Conservation (phyloP, 345 rosid species). For the Melastoma malabathricum region DNA sequence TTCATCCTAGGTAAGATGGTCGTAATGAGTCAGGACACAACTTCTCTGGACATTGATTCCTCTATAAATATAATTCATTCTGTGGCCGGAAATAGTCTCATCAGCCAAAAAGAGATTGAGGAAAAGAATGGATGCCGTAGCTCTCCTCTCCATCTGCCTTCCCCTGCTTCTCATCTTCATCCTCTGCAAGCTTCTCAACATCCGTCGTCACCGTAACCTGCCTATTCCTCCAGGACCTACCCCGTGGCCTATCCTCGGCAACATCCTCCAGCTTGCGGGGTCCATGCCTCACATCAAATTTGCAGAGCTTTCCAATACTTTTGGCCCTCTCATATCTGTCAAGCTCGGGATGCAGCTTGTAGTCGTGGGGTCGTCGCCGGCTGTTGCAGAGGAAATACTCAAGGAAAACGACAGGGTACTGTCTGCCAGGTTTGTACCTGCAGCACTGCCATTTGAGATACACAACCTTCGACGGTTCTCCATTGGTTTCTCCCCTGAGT, state of each 20-base stretch:
- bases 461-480: slow-evolving; percentile 15
- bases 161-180: no score
- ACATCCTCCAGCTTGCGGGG: slow-evolving; percentile 18
- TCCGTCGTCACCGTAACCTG: no score
- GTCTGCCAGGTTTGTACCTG: slow-evolving; percentile 24
- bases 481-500: slow-evolving; percentile 18
- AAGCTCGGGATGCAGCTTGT: slow-evolving; percentile 19
- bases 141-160: no score
- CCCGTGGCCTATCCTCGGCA: slow-evolving; percentile 24
- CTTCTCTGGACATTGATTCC: no score
- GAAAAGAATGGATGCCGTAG: no score
- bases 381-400: slow-evolving; percentile 22
- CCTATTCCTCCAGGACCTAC: slow-evolving; percentile 25
- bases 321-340: slow-evolving; percentile 21
- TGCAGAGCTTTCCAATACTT: slow-evolving; percentile 10
- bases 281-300: slow-evolving; percentile 15
- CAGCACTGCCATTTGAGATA: slow-evolving; percentile 17
- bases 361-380: slow-evolving; percentile 21
- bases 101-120: no score
- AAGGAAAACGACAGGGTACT: slow-evolving; percentile 17
- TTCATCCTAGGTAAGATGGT: no score
- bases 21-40: no score
- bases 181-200: no score
- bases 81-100: no score
- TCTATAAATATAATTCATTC: no score